Evolutionary conservation across 768 basidiomycete genomes (phyloP).

Genomic region (Russula abietina): DNA sequence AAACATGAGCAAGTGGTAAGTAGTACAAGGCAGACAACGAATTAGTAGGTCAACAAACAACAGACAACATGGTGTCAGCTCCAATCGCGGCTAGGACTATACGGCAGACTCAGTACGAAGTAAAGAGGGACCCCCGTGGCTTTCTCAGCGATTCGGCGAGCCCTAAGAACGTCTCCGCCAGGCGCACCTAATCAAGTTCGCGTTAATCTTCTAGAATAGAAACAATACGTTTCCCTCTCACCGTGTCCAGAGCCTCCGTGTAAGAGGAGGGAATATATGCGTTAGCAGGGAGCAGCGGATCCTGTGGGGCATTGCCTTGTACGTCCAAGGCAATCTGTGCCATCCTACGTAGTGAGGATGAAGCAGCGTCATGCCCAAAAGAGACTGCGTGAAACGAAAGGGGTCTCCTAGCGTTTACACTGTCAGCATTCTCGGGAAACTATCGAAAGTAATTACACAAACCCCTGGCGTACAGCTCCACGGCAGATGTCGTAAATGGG

Average conservation of each 20-base stretch:
- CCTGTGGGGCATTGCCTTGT: slow-evolving; percentile 40
- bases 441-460: neutral
- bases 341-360: slow-evolving; percentile 42
- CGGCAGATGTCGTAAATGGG: slow-evolving; percentile 40
- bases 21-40: neutral
- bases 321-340: slow-evolving; percentile 44
- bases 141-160: too few species aligned
- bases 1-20: neutral
- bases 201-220: neutral
- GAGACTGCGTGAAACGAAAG: slow-evolving; percentile 55
- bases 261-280: slow-evolving; percentile 33
- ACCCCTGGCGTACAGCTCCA: slow-evolving; percentile 43
- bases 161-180: slow-evolving; percentile 57
- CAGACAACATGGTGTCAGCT: too few species aligned
- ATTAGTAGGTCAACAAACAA: neutral
- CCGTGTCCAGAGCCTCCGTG: slow-evolving; percentile 35
- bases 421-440: neutral
- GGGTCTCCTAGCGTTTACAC: slow-evolving; percentile 39
- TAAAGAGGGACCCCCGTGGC: too few species aligned
- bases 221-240: neutral
- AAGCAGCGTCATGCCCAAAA: slow-evolving; percentile 39
- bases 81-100: too few species aligned
- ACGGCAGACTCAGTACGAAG: too few species aligned
- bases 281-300: slow-evolving; percentile 29
- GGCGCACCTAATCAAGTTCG: slow-evolving; percentile 43